Percentiles rank a stretch among this genome's conserved stretches.
Conservation (phyloP, 2,329 filamentous ascomycete genomes). For the Emydomyces testavorans region DNA sequence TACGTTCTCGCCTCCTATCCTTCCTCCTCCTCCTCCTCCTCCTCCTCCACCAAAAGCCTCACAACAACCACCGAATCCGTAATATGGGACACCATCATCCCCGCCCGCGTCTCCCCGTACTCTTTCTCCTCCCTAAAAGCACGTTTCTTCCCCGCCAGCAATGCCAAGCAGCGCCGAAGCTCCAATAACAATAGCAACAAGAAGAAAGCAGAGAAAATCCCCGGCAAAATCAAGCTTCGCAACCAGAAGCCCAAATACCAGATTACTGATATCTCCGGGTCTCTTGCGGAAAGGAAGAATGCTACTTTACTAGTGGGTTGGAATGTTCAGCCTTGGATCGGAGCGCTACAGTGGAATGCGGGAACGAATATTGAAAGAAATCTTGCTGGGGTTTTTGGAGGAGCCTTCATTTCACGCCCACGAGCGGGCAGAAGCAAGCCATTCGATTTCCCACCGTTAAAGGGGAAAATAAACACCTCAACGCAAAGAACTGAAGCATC, state of each 20-base stretch:
- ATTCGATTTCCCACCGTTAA: conserved; percentile 48
- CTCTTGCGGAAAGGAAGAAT: conserved; percentile 60
- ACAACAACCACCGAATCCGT: conserved; percentile 31
- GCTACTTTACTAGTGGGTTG: conserved; percentile 75
- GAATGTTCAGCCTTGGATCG: conserved; percentile 97
- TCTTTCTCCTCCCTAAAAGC: conserved; percentile 31
- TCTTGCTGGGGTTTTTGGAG: conserved; percentile 21
- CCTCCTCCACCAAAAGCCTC: conserved; percentile 22
- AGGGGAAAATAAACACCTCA: conserved; percentile 30
- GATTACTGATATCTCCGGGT: conserved; percentile 77
- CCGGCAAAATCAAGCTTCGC: conserved; percentile 61
- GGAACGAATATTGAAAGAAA: conserved; percentile 23
- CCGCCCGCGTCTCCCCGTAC: conserved; percentile 43
- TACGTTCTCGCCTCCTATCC: conserved; percentile 74
- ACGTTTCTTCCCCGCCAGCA: conserved; percentile 26
- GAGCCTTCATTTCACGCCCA: conserved; percentile 42
- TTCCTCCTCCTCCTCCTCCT: conserved; percentile 27
- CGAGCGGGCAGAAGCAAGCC: conserved; percentile 40
- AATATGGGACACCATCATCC: conserved; percentile 62
- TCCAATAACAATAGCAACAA: conserved; percentile 14
- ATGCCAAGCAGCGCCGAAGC: conserved; percentile 17
- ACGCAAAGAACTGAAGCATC: neutral
- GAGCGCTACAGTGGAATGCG: conserved; percentile 70
- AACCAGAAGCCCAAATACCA: conserved; percentile 94
- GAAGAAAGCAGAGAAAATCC: conserved; percentile 18